A percentile compares a stretch with the other conserved stretches of the same genome.
These are phyloP conservation scores for Nepenthes alata DNA, from an alignment of 179 eudicot species.

Conservation along the genomic window DNA sequence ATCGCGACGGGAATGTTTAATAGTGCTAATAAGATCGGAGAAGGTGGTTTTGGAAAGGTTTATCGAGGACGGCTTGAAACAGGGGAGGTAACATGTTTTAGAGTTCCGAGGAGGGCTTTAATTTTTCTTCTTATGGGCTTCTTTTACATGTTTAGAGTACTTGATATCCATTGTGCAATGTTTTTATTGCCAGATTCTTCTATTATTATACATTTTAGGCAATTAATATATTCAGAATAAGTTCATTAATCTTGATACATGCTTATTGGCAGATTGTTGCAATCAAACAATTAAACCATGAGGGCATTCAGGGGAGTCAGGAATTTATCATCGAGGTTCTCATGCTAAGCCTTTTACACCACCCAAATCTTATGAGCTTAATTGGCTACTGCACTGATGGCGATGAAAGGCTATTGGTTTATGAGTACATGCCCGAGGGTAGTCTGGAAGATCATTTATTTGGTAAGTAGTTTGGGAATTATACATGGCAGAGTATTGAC, in stretches of 20 bases:
- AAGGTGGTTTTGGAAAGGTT: conserved; percentile 91
- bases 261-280: conserved; percentile 32
- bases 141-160: too few species aligned
- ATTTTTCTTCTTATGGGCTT: too few species aligned
- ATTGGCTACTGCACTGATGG: conserved; percentile 53
- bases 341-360: conserved; percentile 51
- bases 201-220: too few species aligned
- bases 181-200: too few species aligned
- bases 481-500: too few species aligned
- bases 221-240: neutral
- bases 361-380: conserved; percentile 42
- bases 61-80: conserved; percentile 64
- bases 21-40: conserved; percentile 53
- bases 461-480: conserved; percentile 16
- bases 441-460: conserved; percentile 48
- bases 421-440: conserved; percentile 55
- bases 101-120: neutral
- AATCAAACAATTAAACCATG: conserved; percentile 40
- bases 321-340: conserved; percentile 54
- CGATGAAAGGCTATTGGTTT: conserved; percentile 43
- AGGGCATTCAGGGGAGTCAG: conserved; percentile 48
- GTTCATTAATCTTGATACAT: neutral
- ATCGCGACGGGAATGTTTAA: conserved; percentile 64
- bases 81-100: conserved; percentile 27
- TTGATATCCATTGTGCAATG: too few species aligned